phyloP scores from a whole-genome alignment of 108 stramenopile genomes.

The Schizochytrium sp. region DNA sequence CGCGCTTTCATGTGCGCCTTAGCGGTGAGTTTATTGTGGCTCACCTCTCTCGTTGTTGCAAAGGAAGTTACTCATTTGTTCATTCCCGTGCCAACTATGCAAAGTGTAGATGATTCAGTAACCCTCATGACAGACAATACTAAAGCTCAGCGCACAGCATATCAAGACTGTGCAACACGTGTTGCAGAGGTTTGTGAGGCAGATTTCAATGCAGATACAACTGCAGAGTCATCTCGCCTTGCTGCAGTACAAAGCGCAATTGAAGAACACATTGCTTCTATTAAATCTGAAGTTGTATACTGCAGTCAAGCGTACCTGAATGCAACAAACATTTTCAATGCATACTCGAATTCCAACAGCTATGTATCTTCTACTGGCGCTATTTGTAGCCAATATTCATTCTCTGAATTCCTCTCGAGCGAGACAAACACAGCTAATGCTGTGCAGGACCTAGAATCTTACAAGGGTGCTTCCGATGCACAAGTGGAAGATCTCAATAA shows the following conservation, averaged over 20 bases:
- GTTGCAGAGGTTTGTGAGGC: not conserved
- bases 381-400: not conserved
- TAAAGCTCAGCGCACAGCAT: not conserved
- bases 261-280: too few species aligned
- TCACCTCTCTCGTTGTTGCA: constrained; percentile 37
- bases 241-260: too few species aligned
- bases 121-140: not conserved
- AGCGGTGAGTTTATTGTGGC: constrained; percentile 40
- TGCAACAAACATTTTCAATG: too few species aligned
- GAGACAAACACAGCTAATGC: not conserved
- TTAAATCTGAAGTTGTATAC: too few species aligned
- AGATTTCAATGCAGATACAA: not conserved
- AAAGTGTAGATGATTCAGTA: not conserved
- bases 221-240: not conserved
- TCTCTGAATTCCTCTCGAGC: not conserved
- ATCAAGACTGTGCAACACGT: not conserved
- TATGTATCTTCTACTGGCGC: not conserved
- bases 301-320: too few species aligned
- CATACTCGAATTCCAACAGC: not conserved
- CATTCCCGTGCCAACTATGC: constrained; percentile 18
- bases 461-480: not conserved
- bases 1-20: constrained; percentile 59
- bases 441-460: constrained; percentile 9
- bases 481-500: not conserved
- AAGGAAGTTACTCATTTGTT: constrained; percentile 44